A percentile compares a stretch with the other conserved stretches of the same genome.
Evolutionary conservation across 257 asterid genomes (phyloP).

Genomic region (Penstemon eatonii): DNA sequence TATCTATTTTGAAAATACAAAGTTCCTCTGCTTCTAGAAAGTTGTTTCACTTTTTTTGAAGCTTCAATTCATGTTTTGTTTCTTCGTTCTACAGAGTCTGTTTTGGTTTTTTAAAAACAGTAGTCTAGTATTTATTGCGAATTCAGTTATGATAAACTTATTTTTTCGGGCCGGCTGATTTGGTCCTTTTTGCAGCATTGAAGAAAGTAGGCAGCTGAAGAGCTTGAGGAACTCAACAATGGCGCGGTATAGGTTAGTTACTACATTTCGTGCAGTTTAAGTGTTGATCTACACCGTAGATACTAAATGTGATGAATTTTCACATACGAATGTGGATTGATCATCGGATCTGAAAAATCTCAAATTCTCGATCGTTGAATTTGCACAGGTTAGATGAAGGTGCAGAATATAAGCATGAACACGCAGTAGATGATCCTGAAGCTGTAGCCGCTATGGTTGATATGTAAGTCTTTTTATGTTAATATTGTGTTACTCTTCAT

Average conservation of each 20-base stretch:
- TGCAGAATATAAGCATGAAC: conserved; percentile 37
- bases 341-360: too few relatives aligned
- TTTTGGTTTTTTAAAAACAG: too few relatives aligned
- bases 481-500: not conserved
- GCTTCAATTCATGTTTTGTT: conserved; percentile 18
- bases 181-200: conserved; percentile 24
- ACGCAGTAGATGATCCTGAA: conserved; percentile 65
- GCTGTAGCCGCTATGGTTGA: conserved; percentile 60
- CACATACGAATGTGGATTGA: too few relatives aligned
- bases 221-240: conserved; percentile 44
- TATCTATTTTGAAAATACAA: conserved; percentile 17
- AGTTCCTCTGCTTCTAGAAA: not conserved
- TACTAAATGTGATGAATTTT: too few relatives aligned
- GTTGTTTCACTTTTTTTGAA: not conserved
- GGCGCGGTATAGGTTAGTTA: conserved; percentile 38
- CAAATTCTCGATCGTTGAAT: not conserved
- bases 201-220: conserved; percentile 34
- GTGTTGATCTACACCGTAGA: too few relatives aligned
- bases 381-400: conserved; percentile 39
- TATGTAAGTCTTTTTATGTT: conserved; percentile 43
- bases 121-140: too few relatives aligned
- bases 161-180: not conserved
- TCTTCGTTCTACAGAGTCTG: not conserved
- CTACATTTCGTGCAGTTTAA: too few relatives aligned
- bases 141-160: conserved; percentile 1